phyloP scores from a whole-genome alignment of 495 filamentous ascomycete genomes.

The Chlorociboria aeruginascens region DNA sequence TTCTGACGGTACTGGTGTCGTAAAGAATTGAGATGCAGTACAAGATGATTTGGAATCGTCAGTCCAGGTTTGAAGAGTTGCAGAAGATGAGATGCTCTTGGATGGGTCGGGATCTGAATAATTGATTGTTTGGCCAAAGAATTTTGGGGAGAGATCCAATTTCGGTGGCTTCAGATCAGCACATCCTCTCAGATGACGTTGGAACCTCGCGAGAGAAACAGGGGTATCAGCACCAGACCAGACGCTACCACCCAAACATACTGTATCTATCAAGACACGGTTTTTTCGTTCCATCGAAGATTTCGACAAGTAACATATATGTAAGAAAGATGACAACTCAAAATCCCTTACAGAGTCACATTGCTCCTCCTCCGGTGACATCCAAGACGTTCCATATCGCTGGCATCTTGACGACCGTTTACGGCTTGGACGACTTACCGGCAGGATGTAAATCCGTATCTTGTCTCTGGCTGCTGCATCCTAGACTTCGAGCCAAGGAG shows the following conservation, averaged over 20 bases:
- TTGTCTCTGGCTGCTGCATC: slow-evolving; percentile 81
- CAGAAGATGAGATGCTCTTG: no score
- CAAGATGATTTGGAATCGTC: no score
- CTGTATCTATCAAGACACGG: no score
- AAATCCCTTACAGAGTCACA: slow-evolving; percentile 12
- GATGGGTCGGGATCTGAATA: neutral
- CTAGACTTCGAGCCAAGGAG: slow-evolving; percentile 53
- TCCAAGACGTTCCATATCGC: slow-evolving; percentile 50
- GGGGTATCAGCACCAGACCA: no score
- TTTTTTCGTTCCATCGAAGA: neutral
- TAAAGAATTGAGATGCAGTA: no score
- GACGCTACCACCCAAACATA: no score
- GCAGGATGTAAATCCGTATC: slow-evolving; percentile 38
- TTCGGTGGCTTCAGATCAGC: neutral
- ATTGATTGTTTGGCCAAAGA: neutral
- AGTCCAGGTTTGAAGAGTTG: no score
- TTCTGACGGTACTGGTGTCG: no score
- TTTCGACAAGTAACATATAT: neutral
- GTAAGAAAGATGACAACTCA: slow-evolving; percentile 11
- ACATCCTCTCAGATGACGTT: neutral
- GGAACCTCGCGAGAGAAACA: neutral
- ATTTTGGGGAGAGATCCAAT: neutral
- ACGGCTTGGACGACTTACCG: slow-evolving; percentile 63
- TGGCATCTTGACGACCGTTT: slow-evolving; percentile 65
- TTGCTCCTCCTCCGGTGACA: slow-evolving; percentile 39